Evolutionary conservation across 73 alveolate species (phyloP), one percentile per base, ranked within the genome.

Genomic region (Stentor coeruleus): DNA sequence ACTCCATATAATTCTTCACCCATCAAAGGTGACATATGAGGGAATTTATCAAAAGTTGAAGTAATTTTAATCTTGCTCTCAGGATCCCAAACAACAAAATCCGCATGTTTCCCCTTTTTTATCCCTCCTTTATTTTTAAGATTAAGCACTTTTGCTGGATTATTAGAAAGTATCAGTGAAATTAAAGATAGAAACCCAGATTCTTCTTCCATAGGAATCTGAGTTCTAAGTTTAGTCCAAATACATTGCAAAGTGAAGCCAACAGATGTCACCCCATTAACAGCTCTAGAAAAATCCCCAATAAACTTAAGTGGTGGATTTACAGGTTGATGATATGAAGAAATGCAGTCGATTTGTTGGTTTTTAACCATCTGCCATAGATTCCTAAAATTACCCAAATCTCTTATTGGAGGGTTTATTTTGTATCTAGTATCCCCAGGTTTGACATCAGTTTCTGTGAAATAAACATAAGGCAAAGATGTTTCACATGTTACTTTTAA

Each of bases 11-110:
- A 15, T 26, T 20, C 39, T 66, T 66, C 79, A 14, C 79, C 79
- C 33, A 28, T 20, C n/a, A 66, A 66, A 20, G 79, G 79, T 14
- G 36, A 26, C n/a, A 66, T 26, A 11, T 66, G 79, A 14, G 79
- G 37, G 37, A 31, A 66, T 1, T 11, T 66, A 66, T 66, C 37
- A 20, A 20, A 20, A 66, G n/a, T 66, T 28, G n/a, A 15, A 28
- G 26, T 66, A 37, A 66, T 66, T 20, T 20, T 28, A 20, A 66
- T 66, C n/a, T 40, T 11, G 11, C 49, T 66, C 39, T 66, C 40
- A 20, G 79, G 79, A 40, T 66, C 79, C 79, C 79, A 66, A 2
- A 66, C 79, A 20, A 66, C 37, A 40, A 66, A 26, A 66, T 66
- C 79, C 37, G 79, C 79, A 66, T 66, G 79, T 31, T 66, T 66